Conservation (phyloP, 106 monocot genomes). For the Xerophyta viscosa region DNA sequence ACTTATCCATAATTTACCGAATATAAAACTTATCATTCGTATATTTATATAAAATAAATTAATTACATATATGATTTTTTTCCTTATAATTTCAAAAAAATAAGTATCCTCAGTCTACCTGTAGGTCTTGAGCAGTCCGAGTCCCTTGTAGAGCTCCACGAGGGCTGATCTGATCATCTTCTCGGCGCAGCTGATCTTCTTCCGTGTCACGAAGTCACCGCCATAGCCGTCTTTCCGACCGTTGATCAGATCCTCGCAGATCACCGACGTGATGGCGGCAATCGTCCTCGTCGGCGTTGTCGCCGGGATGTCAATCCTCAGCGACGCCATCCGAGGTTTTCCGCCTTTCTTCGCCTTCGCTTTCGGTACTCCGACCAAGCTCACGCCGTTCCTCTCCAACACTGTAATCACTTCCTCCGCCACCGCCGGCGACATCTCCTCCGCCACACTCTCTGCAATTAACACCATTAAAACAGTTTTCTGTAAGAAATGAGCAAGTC, state of each 20-base stretch:
- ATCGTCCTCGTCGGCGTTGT: slow-evolving; percentile 63
- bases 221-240: slow-evolving; percentile 39
- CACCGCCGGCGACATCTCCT: slow-evolving; percentile 21
- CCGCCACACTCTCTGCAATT: slow-evolving; percentile 8
- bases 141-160: slow-evolving; percentile 76
- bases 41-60: not conserved
- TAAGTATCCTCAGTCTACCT: no score
- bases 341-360: slow-evolving; percentile 66
- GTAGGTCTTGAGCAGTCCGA: slow-evolving; percentile 80
- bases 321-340: slow-evolving; percentile 49
- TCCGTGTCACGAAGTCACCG: slow-evolving; percentile 55
- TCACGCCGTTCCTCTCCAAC: slow-evolving; percentile 82
- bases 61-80: not conserved
- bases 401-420: slow-evolving; percentile 76
- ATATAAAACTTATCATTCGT: no score
- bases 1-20: no score
- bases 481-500: no score
- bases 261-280: slow-evolving; percentile 45
- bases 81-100: no score
- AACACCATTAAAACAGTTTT: not conserved
- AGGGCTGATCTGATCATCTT: slow-evolving; percentile 87
- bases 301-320: slow-evolving; percentile 89
- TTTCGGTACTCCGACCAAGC: slow-evolving; percentile 41
- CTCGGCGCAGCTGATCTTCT: slow-evolving; percentile 90
- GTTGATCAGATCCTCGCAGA: slow-evolving; percentile 90